phyloP scores from a whole-genome alignment of 1,139 yeast species.

The Entelexis paramagnoliae region DNA sequence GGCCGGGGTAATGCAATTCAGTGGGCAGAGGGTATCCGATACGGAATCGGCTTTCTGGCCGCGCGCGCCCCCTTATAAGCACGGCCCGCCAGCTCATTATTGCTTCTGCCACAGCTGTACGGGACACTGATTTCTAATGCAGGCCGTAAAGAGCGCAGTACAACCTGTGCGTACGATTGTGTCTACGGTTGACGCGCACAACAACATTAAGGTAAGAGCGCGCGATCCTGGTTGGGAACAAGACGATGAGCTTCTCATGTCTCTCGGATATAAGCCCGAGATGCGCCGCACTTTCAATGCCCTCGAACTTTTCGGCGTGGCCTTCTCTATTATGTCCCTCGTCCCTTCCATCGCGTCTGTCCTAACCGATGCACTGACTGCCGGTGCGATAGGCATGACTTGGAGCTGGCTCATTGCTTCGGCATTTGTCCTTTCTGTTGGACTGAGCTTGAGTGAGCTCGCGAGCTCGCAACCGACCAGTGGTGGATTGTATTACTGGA shows the following conservation, averaged over 20 bases:
- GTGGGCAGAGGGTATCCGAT: no score
- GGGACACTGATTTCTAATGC: no score
- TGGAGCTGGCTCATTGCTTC: slow-evolving; percentile 57
- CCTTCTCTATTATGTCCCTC: slow-evolving; percentile 62
- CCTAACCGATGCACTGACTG: slow-evolving; percentile 37
- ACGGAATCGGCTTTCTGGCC: no score
- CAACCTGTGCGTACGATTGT: neutral
- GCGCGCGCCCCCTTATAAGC: no score
- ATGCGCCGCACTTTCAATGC: slow-evolving; percentile 54
- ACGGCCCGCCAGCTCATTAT: no score
- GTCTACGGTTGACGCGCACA: neutral
- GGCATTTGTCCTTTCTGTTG: slow-evolving; percentile 40
- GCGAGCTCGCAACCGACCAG: slow-evolving; percentile 60
- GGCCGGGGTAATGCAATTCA: no score
- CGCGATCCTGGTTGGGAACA: neutral
- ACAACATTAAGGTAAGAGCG: neutral
- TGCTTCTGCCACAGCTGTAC: no score
- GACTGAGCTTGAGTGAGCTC: slow-evolving; percentile 49
- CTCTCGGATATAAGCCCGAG: slow-evolving; percentile 62
- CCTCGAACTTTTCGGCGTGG: slow-evolving; percentile 45
- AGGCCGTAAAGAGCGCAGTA: neutral
- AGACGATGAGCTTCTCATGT: slow-evolving; percentile 30
- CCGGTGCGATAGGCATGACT: slow-evolving; percentile 50
- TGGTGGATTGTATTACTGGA: slow-evolving; percentile 54
- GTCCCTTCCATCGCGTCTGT: slow-evolving; percentile 51